Evolutionary conservation across 1,139 yeast genomes (phyloP), one percentile per base, ranked within the genome.

Genomic region (Protomyces macrosporus): DNA sequence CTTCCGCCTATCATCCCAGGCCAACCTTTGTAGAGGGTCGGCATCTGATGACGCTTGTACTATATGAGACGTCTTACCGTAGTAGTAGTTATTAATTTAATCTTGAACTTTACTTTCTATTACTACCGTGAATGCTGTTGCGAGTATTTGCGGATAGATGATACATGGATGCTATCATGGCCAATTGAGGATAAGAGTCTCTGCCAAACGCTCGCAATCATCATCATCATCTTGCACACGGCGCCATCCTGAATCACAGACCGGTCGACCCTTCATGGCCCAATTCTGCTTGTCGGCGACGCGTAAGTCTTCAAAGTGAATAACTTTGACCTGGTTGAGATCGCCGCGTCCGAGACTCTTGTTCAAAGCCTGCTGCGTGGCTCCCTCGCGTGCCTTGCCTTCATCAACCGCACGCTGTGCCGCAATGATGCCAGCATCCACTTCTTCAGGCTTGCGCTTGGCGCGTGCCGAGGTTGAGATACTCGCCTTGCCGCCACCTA

Each of bases 221-320:
- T 52, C 63, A 32, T 53, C 58, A 39, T 60, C 55, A 36, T 60
- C 63, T 39, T 60, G 63, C 14, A 60, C 63, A 3, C 63, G 58
- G 3, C 53, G 36, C 63, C 63, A 60, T 2, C 58, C 63, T 40
- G 52, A n/a, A 5, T 42, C 33, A 55, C 52, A 48, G 52, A 52
- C 62, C 51, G 53, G 35, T 52, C 62, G 39, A 34, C 40, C 45
- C 33, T 36, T 23, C 3, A 55, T 16, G 42, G 35, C 6, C 40
- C 50, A 7, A 12, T 36, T n/a, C 30, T 33, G 30, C 53, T n/a
- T 12, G 7, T 10, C 12, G 37, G 55, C 33, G 45, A 3, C 6
- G 51, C 37, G n/a, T 23, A 33, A n/a, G 39, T 40, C 12, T 37
- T 52, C 45, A 51, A 51, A 33, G 40, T 51, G 52, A 50, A 55